phyloP scores from a whole-genome alignment of 306 rosid genomes.

The Canavalia gladiata region DNA sequence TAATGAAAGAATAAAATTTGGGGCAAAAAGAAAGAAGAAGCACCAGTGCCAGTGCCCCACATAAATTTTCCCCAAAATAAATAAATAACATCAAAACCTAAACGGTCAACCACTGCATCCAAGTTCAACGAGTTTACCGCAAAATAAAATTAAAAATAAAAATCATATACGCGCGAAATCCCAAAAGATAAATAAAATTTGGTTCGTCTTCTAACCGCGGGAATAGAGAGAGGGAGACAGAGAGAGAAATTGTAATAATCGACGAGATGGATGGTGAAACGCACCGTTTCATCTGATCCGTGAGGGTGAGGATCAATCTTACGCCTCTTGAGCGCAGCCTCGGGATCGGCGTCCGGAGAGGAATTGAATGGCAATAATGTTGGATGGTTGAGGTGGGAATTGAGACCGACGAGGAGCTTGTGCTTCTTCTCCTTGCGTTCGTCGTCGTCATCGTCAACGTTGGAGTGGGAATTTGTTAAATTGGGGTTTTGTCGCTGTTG shows the following conservation, averaged over 20 bases:
- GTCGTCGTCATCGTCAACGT: conserved; percentile 63
- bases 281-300: conserved; percentile 68
- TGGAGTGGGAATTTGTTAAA: conserved; percentile 49
- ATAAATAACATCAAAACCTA: conserved; percentile 59
- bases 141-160: conserved; percentile 24
- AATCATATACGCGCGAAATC: conserved; percentile 66
- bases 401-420: conserved; percentile 70
- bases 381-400: conserved; percentile 59
- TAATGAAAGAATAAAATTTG: conserved; percentile 51
- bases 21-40: conserved; percentile 49
- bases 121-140: conserved; percentile 56
- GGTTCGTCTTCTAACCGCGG: not conserved
- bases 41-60: conserved; percentile 53
- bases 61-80: conserved; percentile 53
- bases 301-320: conserved; percentile 53
- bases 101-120: conserved; percentile 73
- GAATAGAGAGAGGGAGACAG: too few relatives aligned
- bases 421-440: conserved; percentile 86
- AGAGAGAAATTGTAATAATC: not conserved
- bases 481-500: conserved; percentile 57
- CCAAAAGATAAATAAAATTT: conserved; percentile 39
- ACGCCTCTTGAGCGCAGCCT: conserved; percentile 61
- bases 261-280: conserved; percentile 34
- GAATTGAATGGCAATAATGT: conserved; percentile 60
- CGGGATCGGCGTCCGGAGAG: conserved; percentile 69